These are phyloP conservation scores for Echites panduratus DNA, from an alignment of 257 asterid species.

Conservation along the genomic window DNA sequence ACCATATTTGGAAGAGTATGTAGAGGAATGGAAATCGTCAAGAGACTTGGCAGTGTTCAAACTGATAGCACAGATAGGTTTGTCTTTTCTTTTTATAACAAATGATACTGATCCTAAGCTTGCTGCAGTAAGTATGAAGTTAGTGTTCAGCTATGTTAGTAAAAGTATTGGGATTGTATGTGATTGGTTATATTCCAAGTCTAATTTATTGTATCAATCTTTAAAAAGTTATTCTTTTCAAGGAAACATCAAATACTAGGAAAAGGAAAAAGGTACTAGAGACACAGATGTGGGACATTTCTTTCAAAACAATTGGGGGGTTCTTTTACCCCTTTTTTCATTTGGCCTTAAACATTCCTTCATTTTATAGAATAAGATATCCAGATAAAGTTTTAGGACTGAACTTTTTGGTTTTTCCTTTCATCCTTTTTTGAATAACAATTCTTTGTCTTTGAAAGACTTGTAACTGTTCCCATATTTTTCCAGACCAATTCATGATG, in stretches of 20 bases:
- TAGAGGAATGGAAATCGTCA: constrained; percentile 92
- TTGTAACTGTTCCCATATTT: constrained; percentile 10
- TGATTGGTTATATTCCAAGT: background rate
- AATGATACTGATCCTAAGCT: background rate
- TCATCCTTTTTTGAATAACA: background rate
- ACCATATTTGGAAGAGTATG: constrained; percentile 93
- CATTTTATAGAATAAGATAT: background rate
- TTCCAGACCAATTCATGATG: constrained; percentile 84
- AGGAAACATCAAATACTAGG: too few species aligned
- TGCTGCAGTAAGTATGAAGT: background rate
- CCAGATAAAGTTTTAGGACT: background rate
- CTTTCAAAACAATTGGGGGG: background rate
- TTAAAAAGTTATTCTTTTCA: background rate
- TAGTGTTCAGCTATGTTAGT: background rate
- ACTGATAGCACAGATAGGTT: constrained; percentile 95
- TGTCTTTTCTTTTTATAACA: constrained; percentile 7
- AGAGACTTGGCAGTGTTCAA: constrained; percentile 96
- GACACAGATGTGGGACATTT: background rate
- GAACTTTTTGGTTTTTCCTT: background rate
- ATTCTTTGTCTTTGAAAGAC: background rate
- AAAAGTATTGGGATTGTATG: too few species aligned
- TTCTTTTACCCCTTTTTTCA: background rate
- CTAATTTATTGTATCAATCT: background rate
- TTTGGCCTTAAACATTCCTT: background rate
- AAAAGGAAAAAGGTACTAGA: background rate